These are phyloP conservation scores for Ceriops tagal DNA, from an alignment of 345 rosid genomes.

Conservation along the genomic window DNA sequence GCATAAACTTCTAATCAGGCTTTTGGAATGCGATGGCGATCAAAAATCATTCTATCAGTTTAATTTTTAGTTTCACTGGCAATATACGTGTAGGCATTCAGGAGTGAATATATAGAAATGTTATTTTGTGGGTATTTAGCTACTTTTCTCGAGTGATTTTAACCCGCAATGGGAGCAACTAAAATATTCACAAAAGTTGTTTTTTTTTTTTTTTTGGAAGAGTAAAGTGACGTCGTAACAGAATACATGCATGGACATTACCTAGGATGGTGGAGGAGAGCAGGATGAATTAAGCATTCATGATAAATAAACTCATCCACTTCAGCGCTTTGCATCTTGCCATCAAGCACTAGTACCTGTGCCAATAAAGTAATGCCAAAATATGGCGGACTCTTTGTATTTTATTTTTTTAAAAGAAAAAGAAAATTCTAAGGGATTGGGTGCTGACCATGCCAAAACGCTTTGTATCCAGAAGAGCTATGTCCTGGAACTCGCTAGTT, in stretches of 20 bases:
- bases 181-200: no score
- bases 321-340: constrained; percentile 98
- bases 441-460: constrained; percentile 72
- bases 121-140: no score
- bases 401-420: neutral
- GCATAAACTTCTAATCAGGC: no score
- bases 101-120: no score
- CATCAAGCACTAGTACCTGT: constrained; percentile 86
- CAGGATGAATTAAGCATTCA: constrained; percentile 86
- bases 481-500: constrained; percentile 75
- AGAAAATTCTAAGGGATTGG: neutral
- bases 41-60: no score
- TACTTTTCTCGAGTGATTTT: no score
- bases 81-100: no score
- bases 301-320: constrained; percentile 90
- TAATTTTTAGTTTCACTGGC: no score
- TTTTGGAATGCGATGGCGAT: no score
- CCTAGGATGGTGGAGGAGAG: constrained; percentile 77
- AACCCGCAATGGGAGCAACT: no score
- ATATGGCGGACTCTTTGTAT: neutral
- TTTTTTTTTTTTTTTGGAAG: neutral
- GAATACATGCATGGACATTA: constrained; percentile 30
- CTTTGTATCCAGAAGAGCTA: constrained; percentile 80
- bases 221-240: neutral
- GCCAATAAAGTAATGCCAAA: constrained; percentile 1